These are phyloP conservation scores for Astrothelium subdiscretum DNA, from an alignment of 495 filamentous ascomycete genomes.

Conservation along the genomic window DNA sequence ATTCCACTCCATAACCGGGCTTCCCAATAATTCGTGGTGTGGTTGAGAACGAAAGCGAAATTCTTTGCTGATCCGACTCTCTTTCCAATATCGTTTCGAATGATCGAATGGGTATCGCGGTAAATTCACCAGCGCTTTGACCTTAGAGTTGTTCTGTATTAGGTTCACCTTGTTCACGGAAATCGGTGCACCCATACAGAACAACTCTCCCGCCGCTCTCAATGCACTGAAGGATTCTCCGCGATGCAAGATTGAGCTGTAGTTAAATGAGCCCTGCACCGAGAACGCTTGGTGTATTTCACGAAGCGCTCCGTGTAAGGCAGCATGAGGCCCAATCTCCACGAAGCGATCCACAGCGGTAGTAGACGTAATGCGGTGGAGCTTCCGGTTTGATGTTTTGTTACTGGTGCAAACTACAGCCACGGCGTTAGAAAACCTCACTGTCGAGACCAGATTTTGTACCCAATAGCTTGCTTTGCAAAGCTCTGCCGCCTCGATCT, in stretches of 20 bases:
- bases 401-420: background rate
- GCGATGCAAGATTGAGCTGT: background rate
- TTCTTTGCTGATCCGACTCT: conserved; percentile 29
- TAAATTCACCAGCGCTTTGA: background rate
- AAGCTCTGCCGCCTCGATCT: background rate
- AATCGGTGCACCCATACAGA: background rate
- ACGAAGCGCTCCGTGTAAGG: conserved; percentile 2
- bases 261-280: background rate
- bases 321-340: conserved; percentile 12
- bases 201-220: background rate
- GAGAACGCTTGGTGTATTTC: background rate
- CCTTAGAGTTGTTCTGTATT: background rate
- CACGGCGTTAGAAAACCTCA: background rate
- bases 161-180: background rate
- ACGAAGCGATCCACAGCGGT: background rate
- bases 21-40: conserved; percentile 45
- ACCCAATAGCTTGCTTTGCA: conserved; percentile 8
- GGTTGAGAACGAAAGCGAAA: conserved; percentile 37
- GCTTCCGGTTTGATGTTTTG: background rate
- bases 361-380: background rate
- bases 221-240: background rate
- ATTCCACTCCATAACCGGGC: conserved; percentile 35
- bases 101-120: background rate
- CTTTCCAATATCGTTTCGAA: background rate
- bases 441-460: conserved; percentile 4